Base-by-base conservation (phyloP, 2,329 filamentous ascomycete species). In the Phialophora tarda region DNA sequence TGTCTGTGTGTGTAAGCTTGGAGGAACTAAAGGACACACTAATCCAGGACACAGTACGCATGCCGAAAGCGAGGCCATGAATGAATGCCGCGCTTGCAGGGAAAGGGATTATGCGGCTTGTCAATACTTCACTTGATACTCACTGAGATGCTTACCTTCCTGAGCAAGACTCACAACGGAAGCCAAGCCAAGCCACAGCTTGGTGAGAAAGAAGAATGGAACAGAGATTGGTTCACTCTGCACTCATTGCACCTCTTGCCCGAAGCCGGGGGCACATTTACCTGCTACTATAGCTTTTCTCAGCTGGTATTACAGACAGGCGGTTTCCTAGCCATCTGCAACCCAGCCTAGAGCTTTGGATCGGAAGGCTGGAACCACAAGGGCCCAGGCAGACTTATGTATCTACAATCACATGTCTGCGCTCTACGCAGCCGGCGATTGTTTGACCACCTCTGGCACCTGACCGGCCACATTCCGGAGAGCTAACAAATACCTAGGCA, bases 401-500 rank as follows among this genome's bases (percentile, higher is more conserved):
- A 61, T 47, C 30, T 53, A 5, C 47, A 17, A 59, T 11, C 57
- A 32, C 44, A 24, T n/a, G 48, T 11, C 59, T 24, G 47, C 59
- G 32, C 17, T 53, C 30, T 26, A 53, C 28, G 28, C 47, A 11
- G 48, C 28, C 8, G 32, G 23, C 23, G 8, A 23, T 23, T 24
- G 48, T 24, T 51, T 26, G 48, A 51, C 10, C 21, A 8, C 11
- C 21, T 41, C 10, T 41, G 17, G 48, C 48, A 56, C 34, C 51
- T 48, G 38, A 56, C 60, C 60, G 60, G 51, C 34, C 51, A 48
- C 60, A 56, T 54, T 48, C 60, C 60, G 60, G 60, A 17, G 11
- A 5, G 32, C 17, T 32, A 23, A 30, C 5, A 30, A 48, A 54
- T 32, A 38, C 2, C 26, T 50, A 50, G 47, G n/a, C 26, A 50